Evolutionary conservation across 192 early-diverging fungal species (phyloP).

Genomic region (Backusella liffmaniae): DNA sequence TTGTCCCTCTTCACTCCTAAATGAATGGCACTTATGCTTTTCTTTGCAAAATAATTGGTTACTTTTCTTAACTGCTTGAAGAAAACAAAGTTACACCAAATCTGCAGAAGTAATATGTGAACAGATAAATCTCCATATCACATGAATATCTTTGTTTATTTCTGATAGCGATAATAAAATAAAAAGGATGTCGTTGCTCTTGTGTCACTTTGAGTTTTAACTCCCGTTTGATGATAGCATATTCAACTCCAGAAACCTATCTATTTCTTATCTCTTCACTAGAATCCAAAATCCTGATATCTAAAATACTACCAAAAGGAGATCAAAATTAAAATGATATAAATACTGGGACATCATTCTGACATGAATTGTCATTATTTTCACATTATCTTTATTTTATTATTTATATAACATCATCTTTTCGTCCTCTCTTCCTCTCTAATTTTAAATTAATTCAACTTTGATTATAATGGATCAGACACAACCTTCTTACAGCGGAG

Average conservation of each 20-base stretch:
- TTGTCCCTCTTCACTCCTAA: background rate
- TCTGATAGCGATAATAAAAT: background rate
- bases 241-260: background rate
- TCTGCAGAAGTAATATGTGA: background rate
- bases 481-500: conserved; percentile 18
- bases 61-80: background rate
- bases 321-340: background rate
- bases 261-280: background rate
- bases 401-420: background rate
- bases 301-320: background rate
- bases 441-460: background rate
- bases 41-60: background rate
- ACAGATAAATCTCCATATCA: background rate
- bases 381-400: background rate
- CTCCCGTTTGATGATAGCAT: background rate
- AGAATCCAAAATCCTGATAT: background rate
- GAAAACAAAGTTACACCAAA: background rate
- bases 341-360: background rate
- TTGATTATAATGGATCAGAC: background rate
- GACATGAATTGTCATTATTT: background rate
- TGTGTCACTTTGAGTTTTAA: background rate
- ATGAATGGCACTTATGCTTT: background rate
- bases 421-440: background rate
- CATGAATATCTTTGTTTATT: background rate
- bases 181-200: background rate